A percentile compares a stretch with the other conserved stretches of the same genome.
Conservation (phyloP, 345 rosid species). For the Limnanthes douglasii region DNA sequence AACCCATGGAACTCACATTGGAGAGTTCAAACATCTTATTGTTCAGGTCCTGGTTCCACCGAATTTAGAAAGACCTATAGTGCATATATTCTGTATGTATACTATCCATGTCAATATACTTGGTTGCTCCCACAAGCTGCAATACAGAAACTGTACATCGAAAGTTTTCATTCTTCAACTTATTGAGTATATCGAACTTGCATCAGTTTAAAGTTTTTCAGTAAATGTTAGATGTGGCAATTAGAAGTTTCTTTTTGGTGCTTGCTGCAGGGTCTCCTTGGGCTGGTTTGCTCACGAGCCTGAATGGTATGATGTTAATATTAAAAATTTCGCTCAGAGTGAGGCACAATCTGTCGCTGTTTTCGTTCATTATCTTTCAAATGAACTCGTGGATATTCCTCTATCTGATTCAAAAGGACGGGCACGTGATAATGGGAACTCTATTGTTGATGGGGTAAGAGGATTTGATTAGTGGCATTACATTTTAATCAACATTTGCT, state of each 20-base stretch:
- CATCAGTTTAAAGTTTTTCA: too few species aligned
- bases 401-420: slow-evolving; percentile 54
- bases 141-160: too few species aligned
- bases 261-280: slow-evolving; percentile 62
- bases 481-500: slow-evolving; percentile 1
- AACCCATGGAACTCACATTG: background rate
- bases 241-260: slow-evolving; percentile 11
- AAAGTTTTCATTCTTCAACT: too few species aligned
- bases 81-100: too few species aligned
- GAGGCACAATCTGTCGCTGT: slow-evolving; percentile 83
- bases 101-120: too few species aligned
- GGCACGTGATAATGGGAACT: slow-evolving; percentile 39
- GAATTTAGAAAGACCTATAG: too few species aligned
- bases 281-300: slow-evolving; percentile 99
- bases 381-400: slow-evolving; percentile 41
- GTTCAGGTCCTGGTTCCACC: too few species aligned
- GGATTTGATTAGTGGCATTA: background rate
- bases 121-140: too few species aligned
- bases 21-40: too few species aligned
- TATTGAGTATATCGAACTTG: too few species aligned
- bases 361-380: slow-evolving; percentile 66
- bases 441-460: slow-evolving; percentile 49
- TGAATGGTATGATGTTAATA: slow-evolving; percentile 66
- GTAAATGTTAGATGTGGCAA: too few species aligned
- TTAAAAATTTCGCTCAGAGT: slow-evolving; percentile 52